A percentile compares a stretch with the other conserved stretches of the same genome.
These are phyloP conservation scores for Phlegmacium glaucopus DNA, from an alignment of 768 basidiomycete species.

Conservation along the genomic window DNA sequence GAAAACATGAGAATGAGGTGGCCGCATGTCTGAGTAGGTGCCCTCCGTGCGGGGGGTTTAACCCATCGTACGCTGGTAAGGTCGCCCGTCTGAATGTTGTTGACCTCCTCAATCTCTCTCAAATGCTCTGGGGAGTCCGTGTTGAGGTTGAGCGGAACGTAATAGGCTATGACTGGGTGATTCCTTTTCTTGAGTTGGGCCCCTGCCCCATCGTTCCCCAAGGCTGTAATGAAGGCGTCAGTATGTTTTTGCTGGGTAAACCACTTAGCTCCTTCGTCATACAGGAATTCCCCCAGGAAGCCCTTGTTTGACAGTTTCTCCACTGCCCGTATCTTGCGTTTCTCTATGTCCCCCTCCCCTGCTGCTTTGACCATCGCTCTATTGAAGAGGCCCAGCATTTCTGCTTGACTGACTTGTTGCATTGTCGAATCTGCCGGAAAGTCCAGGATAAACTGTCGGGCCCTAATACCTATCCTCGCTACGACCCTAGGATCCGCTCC, in stretches of 20 bases:
- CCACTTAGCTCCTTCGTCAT: no score
- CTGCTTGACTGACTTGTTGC: neutral
- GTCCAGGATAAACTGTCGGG: neutral
- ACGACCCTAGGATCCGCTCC: no score
- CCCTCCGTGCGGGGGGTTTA: conserved; percentile 7
- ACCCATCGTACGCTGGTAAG: conserved; percentile 9
- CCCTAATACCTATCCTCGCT: no score
- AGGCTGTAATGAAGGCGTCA: no score
- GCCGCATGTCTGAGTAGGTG: conserved; percentile 1
- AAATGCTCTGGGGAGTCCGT: neutral
- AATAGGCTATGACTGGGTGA: conserved; percentile 5
- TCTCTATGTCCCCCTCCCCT: neutral
- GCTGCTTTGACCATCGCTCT: neutral
- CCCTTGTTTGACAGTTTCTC: no score
- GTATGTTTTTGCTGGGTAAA: no score
- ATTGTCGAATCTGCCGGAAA: neutral
- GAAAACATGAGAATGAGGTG: conserved; percentile 10
- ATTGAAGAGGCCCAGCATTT: neutral
- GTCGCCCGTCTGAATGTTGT: neutral
- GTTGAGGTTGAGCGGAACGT: conserved; percentile 4
- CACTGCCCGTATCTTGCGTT: neutral
- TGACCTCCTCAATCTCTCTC: conserved; percentile 7
- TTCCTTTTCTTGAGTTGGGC: neutral
- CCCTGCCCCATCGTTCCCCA: no score
- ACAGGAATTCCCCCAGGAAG: no score